Evolutionary conservation across 306 rosid species (phyloP), one percentile per base, ranked within the genome.

Genomic region (Luffa aegyptiaca): DNA sequence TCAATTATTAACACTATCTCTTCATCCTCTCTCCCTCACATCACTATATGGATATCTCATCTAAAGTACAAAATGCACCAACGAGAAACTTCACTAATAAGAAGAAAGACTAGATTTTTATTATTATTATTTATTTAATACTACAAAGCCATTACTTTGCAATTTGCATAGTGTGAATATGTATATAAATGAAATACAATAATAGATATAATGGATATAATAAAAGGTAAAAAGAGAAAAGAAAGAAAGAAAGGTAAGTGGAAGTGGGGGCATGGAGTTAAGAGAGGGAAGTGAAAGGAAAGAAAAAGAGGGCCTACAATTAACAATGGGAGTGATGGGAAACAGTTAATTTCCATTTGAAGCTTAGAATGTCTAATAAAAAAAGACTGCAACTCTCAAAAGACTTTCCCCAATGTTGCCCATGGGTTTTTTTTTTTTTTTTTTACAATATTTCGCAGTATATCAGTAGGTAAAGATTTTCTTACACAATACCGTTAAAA

Each of bases 281-380:
- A 26, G 10, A 5, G 17, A 57, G 51, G 44, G 11, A 9, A 37
- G 9, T n/a, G 63, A 18, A 10, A 44, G 35, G 37, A 10, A 5
- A 8, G 26, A 70, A 42, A 20, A 68, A 4, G 17, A n/a, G 46
- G 46, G 73, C 20, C 70, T 59, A 21, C 17, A 26, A 26, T 26
- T 26, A 26, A 26, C 31, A 5, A 5, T 10, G 74, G 21, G 74
- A 66, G 74, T 66, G 46, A 39, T 66, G 33, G 2, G 26, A 44
- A 71, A 71, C 41, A 71, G 76, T 71, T 33, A 6, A 12, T 45
- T 45, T 48, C 56, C 76, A 71, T 71, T 71, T 71, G 45, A 46
- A 71, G 76, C 76, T 71, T 11, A 71, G 76, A 71, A 71, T 46
- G 41, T 79, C 79, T 44, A 62, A 51, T 79, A 53, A 42, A 36